These are phyloP conservation scores for Harringtonia lauricola DNA, from an alignment of 2,329 filamentous ascomycete species.

Conservation along the genomic window DNA sequence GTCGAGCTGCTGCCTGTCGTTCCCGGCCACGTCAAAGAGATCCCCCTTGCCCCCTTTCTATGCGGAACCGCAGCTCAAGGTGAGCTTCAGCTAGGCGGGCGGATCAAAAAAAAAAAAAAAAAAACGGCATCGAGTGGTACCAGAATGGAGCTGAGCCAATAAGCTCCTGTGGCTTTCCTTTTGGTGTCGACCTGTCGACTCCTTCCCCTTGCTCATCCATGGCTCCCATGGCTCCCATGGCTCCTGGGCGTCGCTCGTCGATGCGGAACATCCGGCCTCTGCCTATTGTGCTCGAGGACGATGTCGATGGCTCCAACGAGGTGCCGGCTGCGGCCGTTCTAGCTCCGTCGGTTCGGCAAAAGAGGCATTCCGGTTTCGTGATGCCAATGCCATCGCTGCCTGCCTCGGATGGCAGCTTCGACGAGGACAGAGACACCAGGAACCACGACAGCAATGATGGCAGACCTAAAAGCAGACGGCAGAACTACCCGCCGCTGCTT, in stretches of 20 bases:
- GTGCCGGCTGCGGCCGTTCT: too few relatives aligned
- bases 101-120: neutral
- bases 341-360: too few relatives aligned
- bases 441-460: neutral
- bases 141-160: too few relatives aligned
- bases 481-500: too few relatives aligned
- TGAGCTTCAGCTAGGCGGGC: neutral
- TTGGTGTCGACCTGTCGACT: neutral
- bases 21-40: too few relatives aligned
- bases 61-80: too few relatives aligned
- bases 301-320: neutral
- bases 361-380: too few relatives aligned
- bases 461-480: neutral
- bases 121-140: neutral
- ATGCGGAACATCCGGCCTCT: conserved; percentile 17
- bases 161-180: too few relatives aligned
- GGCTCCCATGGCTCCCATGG: neutral
- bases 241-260: conserved; percentile 14
- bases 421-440: neutral
- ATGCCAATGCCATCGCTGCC: neutral
- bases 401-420: neutral
- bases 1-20: too few relatives aligned
- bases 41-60: too few relatives aligned
- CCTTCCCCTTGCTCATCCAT: neutral
- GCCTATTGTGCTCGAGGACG: conserved; percentile 20